These are phyloP conservation scores for Trypanosoma lewisi DNA, from an alignment of 208 protist species.

Conservation along the genomic window DNA sequence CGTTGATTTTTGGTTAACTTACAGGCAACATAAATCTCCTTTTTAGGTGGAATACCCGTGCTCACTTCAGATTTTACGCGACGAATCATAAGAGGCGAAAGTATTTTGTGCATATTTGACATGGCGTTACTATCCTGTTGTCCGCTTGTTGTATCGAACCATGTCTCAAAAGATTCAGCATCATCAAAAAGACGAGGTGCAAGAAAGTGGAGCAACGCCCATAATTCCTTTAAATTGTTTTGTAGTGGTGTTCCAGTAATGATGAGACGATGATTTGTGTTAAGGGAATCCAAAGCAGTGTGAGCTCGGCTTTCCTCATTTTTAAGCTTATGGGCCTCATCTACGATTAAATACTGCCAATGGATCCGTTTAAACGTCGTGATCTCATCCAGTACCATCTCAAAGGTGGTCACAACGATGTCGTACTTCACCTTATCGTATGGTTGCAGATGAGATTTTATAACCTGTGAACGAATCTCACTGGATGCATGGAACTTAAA, in stretches of 20 bases:
- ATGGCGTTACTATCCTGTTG: conserved; percentile 81
- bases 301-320: conserved; percentile 84
- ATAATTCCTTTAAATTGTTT: conserved; percentile 97
- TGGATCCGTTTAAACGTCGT: conserved; percentile 83
- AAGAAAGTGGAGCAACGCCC: conserved; percentile 95
- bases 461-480: conserved; percentile 83
- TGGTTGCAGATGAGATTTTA: conserved; percentile 65
- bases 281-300: conserved; percentile 62
- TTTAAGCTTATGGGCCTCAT: conserved; percentile 98
- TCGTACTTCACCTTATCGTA: conserved; percentile 68
- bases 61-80: conserved; percentile 96
- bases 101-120: conserved; percentile 87
- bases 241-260: conserved; percentile 98
- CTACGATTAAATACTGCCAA: conserved; percentile 98
- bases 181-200: conserved; percentile 90
- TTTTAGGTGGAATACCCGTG: conserved; percentile 96
- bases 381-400: conserved; percentile 94
- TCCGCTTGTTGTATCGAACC: conserved; percentile 91
- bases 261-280: conserved; percentile 91
- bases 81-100: conserved; percentile 96
- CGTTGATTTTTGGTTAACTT: conserved; percentile 93
- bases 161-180: conserved; percentile 85
- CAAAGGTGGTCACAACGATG: conserved; percentile 97
- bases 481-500: conserved; percentile 95
- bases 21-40: conserved; percentile 96